Evolutionary conservation across 2,329 filamentous ascomycete species (phyloP).

Genomic region (Pestalotiopsis sp.): DNA sequence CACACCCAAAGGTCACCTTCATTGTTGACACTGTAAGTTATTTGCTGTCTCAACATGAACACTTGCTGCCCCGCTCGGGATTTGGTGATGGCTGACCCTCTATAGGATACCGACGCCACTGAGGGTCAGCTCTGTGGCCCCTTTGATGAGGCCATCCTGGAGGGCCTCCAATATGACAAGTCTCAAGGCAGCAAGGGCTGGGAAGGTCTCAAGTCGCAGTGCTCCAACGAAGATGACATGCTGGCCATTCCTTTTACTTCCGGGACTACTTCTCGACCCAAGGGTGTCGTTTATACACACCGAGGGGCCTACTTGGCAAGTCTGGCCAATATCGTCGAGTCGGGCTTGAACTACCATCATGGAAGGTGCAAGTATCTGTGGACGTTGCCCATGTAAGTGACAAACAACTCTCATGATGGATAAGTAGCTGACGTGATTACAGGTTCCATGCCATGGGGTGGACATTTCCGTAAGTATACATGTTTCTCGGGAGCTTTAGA

Average conservation of each 20-base stretch:
- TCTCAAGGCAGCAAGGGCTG: conserved; percentile 72
- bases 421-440: conserved; percentile 4
- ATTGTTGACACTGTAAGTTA: conserved; percentile 68
- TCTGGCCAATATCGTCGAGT: conserved; percentile 85
- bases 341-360: conserved; percentile 72
- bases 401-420: neutral
- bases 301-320: conserved; percentile 84
- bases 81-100: neutral
- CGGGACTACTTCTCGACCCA: conserved; percentile 87
- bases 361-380: conserved; percentile 83
- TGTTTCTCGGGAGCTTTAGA: neutral
- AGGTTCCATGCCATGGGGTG: conserved; percentile 73
- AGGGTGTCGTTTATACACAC: conserved; percentile 92
- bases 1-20: conserved; percentile 66
- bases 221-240: conserved; percentile 75
- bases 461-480: conserved; percentile 68
- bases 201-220: conserved; percentile 72
- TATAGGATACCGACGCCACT: conserved; percentile 75
- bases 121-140: conserved; percentile 75
- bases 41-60: neutral
- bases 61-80: no score
- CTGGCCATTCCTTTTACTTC: conserved; percentile 92
- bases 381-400: conserved; percentile 84
- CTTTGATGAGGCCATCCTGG: conserved; percentile 81
- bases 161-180: conserved; percentile 75